phyloP scores from a whole-genome alignment of 352 stramenopile species.

The Pythium sp. region DNA sequence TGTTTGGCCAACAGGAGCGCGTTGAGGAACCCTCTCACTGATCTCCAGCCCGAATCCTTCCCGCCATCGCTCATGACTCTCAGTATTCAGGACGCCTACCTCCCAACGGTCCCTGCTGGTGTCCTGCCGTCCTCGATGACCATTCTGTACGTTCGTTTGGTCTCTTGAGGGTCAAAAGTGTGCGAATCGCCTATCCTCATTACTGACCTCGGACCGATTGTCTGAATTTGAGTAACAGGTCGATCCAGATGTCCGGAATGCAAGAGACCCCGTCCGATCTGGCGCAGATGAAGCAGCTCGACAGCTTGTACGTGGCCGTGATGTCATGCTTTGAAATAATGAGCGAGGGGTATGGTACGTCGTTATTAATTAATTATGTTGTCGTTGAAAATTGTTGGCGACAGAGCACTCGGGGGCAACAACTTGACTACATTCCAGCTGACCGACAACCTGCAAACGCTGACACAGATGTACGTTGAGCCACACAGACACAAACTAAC shows the following conservation, averaged over 20 bases:
- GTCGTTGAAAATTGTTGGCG: too few species aligned
- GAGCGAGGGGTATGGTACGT: too few species aligned
- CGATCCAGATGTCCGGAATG: neutral
- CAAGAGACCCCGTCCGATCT: neutral
- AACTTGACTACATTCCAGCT: neutral
- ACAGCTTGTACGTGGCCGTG: neutral
- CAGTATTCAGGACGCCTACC: neutral
- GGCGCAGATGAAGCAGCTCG: neutral
- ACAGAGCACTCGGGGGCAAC: constrained; percentile 2
- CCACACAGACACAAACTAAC: too few species aligned
- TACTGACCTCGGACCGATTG: too few species aligned
- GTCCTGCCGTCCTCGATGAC: neutral
- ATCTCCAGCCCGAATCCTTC: neutral
- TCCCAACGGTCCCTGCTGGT: neutral
- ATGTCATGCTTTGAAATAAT: neutral
- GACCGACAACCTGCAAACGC: constrained; percentile 13
- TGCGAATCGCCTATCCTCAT: too few species aligned
- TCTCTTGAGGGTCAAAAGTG: too few species aligned
- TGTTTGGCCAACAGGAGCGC: too few species aligned
- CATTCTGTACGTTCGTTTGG: neutral
- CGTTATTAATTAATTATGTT: neutral
- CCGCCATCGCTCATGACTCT: neutral
- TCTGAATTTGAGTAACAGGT: neutral
- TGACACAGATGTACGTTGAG: constrained; percentile 4
- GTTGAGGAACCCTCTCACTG: neutral